Evolutionary conservation across 2,329 filamentous ascomycete species (phyloP), one percentile per base, ranked within the genome.

Genomic region (Clonostachys chloroleuca): DNA sequence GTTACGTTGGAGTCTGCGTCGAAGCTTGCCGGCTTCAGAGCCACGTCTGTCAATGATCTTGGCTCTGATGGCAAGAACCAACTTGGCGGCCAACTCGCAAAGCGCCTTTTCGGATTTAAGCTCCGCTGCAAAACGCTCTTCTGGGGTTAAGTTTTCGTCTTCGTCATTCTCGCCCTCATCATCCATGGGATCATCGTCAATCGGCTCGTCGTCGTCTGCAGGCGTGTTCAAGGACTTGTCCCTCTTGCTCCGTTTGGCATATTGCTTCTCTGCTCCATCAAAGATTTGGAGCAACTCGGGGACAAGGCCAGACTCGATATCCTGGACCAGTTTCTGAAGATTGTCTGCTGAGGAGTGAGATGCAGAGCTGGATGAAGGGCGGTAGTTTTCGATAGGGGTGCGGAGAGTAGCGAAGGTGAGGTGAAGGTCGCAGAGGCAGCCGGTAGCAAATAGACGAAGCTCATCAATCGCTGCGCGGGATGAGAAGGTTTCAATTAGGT

Each of bases 51-150:
- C 90, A 44, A 96, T 73, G 39, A 91, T 82, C 46, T 83, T 83
- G 17, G 84, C 89, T 10, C 87, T 74, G 18, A 95, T 83, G 12
- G 86, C 87, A 40, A 95, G 79, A 36, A 96, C 87, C 40, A 95
- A 81, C 62, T 94, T 95, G 52, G 84, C 86, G 0, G 92, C 85
- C 24, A 96, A 74, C 57, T 92, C 87, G 65, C 92, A 97, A 1
- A 97, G 78, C 17, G 84, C 81, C 61, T 92, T 87, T 66, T 97
- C 94, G 0, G 90, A 84, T 49, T 92, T 77, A 34, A 96, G 77
- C 48, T 84, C 81, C 37, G 79, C 77, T 43, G 84, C 77, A 54
- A 81, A 73, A 48, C 81, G 77, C 58, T 87, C 73, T 57, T 78
- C 74, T 46, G 76, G 74, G 33, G 80, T 73, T 40, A 80, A 60